Evolutionary conservation across 179 eudicot species (phyloP), one percentile per base, ranked within the genome.

Genomic region (Amaranthus tricolor): DNA sequence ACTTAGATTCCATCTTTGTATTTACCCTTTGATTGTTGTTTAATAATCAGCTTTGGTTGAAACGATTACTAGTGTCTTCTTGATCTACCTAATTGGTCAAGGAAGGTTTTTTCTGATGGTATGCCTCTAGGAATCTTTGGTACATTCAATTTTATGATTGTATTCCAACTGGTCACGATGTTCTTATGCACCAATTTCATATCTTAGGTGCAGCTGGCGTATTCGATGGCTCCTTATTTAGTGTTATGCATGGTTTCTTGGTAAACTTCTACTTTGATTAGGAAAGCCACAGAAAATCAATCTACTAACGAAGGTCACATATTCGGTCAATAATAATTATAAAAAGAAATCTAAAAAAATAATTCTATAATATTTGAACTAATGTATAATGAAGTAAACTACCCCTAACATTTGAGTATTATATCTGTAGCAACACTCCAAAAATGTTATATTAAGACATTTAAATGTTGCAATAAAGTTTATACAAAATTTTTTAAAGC

Each of bases 1-100:
- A 75, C 74, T 82, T 82, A 78, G 70, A 70, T 78, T 82, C 79
- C 62, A 61, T 71, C 72, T 82, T n/a, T 68, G 66, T 78, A 74
- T 77, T 74, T 53, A 53, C 40, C 71, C 58, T 50, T 68, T 40
- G 58, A 73, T 68, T 73, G 76, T 49, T 64, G 52, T 66, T 78
- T 60, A 61, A 68, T 73, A 73, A 73, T 78, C 59, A 73, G 54
- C 72, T 78, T 43, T 52, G 21, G 53, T 72, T 73, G 68, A 59
- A 64, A 50, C 49, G 59, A 17, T 72, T 72, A 72, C 51, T 8
- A 17, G 9, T 66, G 74, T 73, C 73, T 73, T 78, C 68, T 70
- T 77, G 74, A 78, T 73, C 73, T 51, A 78, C 61, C 60, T 20
- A 50, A 50, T 78, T 72, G 66, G 78, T 69, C 78, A 69, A 81